phyloP scores from a whole-genome alignment of 345 rosid genomes.

The Brassica juncea region DNA sequence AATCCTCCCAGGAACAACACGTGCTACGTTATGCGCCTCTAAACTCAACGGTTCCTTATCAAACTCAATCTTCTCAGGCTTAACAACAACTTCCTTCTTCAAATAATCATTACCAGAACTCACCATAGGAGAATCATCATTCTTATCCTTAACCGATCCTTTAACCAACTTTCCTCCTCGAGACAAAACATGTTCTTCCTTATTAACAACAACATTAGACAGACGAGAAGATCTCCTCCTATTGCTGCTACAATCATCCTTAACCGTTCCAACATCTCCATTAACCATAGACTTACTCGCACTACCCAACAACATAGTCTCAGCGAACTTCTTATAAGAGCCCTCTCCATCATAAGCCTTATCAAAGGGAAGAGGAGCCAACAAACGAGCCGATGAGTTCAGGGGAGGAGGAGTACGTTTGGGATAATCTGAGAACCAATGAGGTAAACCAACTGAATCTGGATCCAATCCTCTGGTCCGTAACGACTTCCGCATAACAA shows the following conservation, averaged over 20 bases:
- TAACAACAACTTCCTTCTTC: conserved; percentile 1
- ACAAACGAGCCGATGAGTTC: conserved; percentile 17
- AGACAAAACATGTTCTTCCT: neutral
- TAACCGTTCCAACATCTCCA: conserved; percentile 12
- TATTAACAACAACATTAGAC: neutral
- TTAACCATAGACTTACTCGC: conserved; percentile 21
- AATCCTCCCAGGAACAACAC: conserved; percentile 64
- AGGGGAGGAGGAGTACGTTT: conserved; percentile 7
- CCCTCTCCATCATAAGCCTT: conserved; percentile 42
- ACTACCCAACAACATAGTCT: conserved; percentile 38
- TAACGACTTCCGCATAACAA: conserved; percentile 62
- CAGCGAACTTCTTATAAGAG: conserved; percentile 41
- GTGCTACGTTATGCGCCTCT: conserved; percentile 62
- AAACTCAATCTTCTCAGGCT: conserved; percentile 36
- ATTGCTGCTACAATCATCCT: neutral
- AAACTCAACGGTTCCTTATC: conserved; percentile 52
- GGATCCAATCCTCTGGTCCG: conserved; percentile 72
- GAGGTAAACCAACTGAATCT: conserved; percentile 49
- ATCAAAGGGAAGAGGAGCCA: conserved; percentile 54
- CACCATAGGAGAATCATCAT: neutral
- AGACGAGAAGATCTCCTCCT: neutral
- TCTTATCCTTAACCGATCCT: neutral
- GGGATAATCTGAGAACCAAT: conserved; percentile 22
- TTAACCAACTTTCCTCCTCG: too few species aligned
- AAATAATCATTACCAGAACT: neutral